Conservation (phyloP, 441 rosid genomes). For the Francoa sonchifolia region DNA sequence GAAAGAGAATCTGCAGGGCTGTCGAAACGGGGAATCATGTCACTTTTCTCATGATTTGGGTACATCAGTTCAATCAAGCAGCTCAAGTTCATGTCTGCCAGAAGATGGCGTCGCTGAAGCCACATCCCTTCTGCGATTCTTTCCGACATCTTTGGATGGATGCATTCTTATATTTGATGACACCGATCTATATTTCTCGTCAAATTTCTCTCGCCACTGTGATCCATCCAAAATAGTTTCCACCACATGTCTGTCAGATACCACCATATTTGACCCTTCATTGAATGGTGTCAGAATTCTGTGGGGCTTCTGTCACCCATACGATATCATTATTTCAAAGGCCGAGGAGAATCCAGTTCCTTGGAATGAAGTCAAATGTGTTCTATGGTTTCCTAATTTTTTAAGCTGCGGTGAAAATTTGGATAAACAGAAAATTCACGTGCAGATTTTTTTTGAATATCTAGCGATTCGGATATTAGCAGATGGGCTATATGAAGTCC, state of each 20-base stretch:
- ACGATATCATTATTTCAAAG: slow-evolving; percentile 43
- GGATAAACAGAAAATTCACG: slow-evolving; percentile 32
- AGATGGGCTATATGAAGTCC: slow-evolving; percentile 35
- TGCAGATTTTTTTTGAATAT: slow-evolving; percentile 63
- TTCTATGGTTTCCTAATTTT: slow-evolving; percentile 63
- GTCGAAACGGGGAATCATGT: slow-evolving; percentile 69
- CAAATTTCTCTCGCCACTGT: slow-evolving; percentile 38
- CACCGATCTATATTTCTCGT: slow-evolving; percentile 42
- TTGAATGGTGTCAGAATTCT: slow-evolving; percentile 38
- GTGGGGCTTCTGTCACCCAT: slow-evolving; percentile 64
- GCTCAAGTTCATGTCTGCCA: slow-evolving; percentile 32
- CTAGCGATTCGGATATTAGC: slow-evolving; percentile 61
- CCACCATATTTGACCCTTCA: slow-evolving; percentile 24
- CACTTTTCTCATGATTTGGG: slow-evolving; percentile 49
- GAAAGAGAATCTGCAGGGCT: slow-evolving; percentile 46
- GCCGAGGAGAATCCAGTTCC: slow-evolving; percentile 35
- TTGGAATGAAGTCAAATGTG: slow-evolving; percentile 56
- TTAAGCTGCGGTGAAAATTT: slow-evolving; percentile 32
- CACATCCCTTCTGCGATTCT: slow-evolving; percentile 29
- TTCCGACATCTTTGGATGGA: slow-evolving; percentile 43
- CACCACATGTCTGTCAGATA: slow-evolving; percentile 46
- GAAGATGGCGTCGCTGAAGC: slow-evolving; percentile 43
- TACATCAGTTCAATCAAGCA: slow-evolving; percentile 15
- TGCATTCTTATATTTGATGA: slow-evolving; percentile 65
- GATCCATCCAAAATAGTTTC: slow-evolving; percentile 46